These are phyloP conservation scores for Allium fistulosum DNA, from an alignment of 106 monocot genomes.

Conservation along the genomic window DNA sequence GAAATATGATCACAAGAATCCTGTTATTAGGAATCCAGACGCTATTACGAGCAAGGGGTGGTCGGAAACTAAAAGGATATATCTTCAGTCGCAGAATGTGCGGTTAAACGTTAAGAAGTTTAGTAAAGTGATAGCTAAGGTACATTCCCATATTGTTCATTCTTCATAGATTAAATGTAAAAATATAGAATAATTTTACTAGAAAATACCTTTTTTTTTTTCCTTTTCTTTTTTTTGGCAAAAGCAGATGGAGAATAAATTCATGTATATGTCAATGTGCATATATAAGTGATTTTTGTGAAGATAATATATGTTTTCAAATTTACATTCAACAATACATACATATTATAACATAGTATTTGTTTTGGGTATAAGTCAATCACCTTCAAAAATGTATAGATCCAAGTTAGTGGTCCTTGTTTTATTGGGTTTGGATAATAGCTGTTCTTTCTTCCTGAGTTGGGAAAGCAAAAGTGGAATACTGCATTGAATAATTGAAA, in stretches of 20 bases:
- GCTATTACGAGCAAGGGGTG: slow-evolving; percentile 41
- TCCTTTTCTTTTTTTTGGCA: background rate
- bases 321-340: background rate
- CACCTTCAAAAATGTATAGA: too few relatives aligned
- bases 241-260: background rate
- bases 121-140: background rate
- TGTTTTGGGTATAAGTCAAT: too few relatives aligned
- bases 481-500: too few relatives aligned
- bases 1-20: slow-evolving; percentile 18
- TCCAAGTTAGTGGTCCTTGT: too few relatives aligned
- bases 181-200: background rate
- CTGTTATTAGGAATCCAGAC: slow-evolving; percentile 29
- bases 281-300: too few relatives aligned
- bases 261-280: background rate
- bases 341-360: background rate
- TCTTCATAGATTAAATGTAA: slow-evolving; percentile 2
- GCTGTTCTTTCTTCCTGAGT: too few relatives aligned
- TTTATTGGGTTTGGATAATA: too few relatives aligned
- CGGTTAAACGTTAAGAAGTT: slow-evolving; percentile 2
- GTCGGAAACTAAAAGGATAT: slow-evolving; percentile 63
- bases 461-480: too few relatives aligned
- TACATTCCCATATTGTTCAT: slow-evolving; percentile 1
- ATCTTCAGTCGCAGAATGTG: slow-evolving; percentile 54
- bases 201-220: background rate
- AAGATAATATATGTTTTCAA: background rate